Evolutionary conservation across 495 filamentous ascomycete genomes (phyloP).

Genomic region (Xylaria intraflava): DNA sequence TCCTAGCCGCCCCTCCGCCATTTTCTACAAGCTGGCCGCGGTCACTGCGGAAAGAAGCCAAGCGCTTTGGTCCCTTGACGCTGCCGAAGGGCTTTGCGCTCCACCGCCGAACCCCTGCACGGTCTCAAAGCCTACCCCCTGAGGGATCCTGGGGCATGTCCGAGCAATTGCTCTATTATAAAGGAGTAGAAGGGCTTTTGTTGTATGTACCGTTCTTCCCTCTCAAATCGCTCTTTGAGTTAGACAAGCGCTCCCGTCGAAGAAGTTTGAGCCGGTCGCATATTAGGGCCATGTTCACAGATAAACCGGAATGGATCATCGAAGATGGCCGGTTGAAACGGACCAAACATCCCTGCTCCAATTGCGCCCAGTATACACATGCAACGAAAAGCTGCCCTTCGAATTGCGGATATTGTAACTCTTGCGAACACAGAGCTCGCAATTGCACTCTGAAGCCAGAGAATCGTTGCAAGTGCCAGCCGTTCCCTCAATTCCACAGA

Average conservation of each 20-base stretch:
- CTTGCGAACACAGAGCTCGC: slow-evolving; percentile 17
- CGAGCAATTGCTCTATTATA: too few relatives aligned
- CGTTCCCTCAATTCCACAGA: slow-evolving; percentile 32
- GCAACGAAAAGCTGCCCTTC: slow-evolving; percentile 14
- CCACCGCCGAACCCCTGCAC: not conserved
- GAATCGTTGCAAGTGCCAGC: slow-evolving; percentile 34
- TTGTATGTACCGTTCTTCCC: slow-evolving; percentile 16
- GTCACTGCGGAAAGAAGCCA: not conserved
- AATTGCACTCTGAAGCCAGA: slow-evolving; percentile 23
- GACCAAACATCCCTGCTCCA: slow-evolving; percentile 20
- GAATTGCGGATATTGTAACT: slow-evolving; percentile 31
- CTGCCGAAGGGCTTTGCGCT: not conserved
- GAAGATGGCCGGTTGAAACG: not conserved
- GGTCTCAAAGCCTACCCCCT: slow-evolving; percentile 1
- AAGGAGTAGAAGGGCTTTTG: not conserved
- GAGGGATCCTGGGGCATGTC: not conserved
- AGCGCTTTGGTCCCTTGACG: not conserved
- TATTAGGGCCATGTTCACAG: slow-evolving; percentile 31
- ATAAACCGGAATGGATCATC: slow-evolving; percentile 9
- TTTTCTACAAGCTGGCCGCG: not conserved
- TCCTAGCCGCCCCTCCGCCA: not conserved
- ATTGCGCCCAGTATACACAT: slow-evolving; percentile 24
- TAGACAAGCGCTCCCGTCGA: slow-evolving; percentile 29
- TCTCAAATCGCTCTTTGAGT: slow-evolving; percentile 18
- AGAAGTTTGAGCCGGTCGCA: slow-evolving; percentile 34